These are phyloP conservation scores for Oryza coarctata DNA, from an alignment of 176 grass and related monocot genomes.

Conservation along the genomic window DNA sequence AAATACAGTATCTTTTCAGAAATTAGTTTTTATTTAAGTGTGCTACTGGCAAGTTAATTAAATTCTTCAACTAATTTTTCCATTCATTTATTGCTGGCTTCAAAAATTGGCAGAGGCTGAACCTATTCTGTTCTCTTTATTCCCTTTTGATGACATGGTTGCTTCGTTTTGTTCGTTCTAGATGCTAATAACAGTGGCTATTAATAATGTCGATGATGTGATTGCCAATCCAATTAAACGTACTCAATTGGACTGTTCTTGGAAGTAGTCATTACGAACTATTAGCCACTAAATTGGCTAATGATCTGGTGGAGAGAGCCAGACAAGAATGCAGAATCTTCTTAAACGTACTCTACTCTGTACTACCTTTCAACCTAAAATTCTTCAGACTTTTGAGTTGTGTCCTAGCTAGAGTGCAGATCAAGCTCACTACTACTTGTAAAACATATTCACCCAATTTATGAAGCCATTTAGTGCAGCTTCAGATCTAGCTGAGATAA, in stretches of 20 bases:
- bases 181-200: neutral
- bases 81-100: slow-evolving; percentile 6
- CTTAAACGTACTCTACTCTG: neutral
- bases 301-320: neutral
- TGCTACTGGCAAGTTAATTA: neutral
- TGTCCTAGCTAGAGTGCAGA: neutral
- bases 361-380: neutral
- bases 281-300: neutral
- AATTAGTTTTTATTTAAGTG: neutral
- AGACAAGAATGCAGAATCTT: neutral
- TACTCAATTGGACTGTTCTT: neutral
- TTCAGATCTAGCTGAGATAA: slow-evolving; percentile 1
- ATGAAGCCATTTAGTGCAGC: slow-evolving; percentile 26
- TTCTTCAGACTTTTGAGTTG: neutral
- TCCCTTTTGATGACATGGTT: neutral
- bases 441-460: neutral
- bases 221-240: neutral
- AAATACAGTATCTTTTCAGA: neutral
- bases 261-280: neutral
- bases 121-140: neutral
- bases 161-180: neutral
- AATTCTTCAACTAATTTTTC: slow-evolving; percentile 5
- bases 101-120: neutral
- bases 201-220: neutral
- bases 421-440: neutral